Evolutionary conservation across 768 basidiomycete species (phyloP), one percentile per base, ranked within the genome.

Genomic region (Termitomyces sp.): DNA sequence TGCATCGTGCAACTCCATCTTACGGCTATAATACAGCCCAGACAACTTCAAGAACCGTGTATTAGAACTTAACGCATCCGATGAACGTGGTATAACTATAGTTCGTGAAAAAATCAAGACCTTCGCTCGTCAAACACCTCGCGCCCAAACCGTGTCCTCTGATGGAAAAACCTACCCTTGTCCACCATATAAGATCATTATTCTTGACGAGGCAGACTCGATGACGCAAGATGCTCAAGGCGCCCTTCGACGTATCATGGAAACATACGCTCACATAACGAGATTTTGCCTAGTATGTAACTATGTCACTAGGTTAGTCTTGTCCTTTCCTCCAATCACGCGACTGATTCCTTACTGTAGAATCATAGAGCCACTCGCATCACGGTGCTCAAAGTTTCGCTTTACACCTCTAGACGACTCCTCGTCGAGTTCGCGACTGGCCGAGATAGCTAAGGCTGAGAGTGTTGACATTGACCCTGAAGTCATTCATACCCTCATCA

Each of bases 191-290:
- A 99, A 99, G 71, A 96, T 99, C 63, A 89, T 99, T 69, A 98
- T 99, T 62, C 84, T 99, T 28, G 97, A 99, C 67, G 97, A 99
- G 74, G 97, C 97, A 23, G 97, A 99, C 72, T 96, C 94, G 5
- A 99, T 99, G 97, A 99, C 97, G 5, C 96, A 98, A 75, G 97
- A 99, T 69, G 97, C 97, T 5, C 97, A 99, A 71, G 95, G 90
- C 36, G 97, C 97, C 0, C 78, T 99, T 43, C 82, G 97, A 44
- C 85, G 97, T n/a, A 98, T 98, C 70, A 99, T 99, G 97, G 97
- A 99, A 74, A 95, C 87, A n/a, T 95, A 98, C 68, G 93, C 93
- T 18, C 83, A 90, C 57, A 98, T 98, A 70, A 99, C 97, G 35
- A 82, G 97, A 5, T 99, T 99, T 75, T 99, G 97, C 72, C 79